Evolutionary conservation across 208 protist genomes (phyloP).

Genomic region (Crithidia mellificae): DNA sequence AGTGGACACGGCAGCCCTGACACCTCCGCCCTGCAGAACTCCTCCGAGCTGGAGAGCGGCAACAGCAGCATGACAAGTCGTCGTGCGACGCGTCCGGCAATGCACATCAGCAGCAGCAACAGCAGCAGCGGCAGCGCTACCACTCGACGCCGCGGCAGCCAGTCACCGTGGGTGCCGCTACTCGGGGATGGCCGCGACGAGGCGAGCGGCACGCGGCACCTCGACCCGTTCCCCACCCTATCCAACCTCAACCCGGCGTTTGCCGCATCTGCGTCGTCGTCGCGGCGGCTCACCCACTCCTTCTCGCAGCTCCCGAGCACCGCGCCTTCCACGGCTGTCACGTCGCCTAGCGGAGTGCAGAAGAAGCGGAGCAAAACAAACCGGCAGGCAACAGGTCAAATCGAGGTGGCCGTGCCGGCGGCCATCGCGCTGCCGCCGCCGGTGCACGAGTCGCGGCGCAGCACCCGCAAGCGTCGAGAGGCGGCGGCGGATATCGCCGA

Average conservation of each 20-base stretch:
- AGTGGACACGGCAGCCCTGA: neutral
- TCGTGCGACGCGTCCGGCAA: too few species aligned
- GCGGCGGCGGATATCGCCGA: constrained; percentile 12
- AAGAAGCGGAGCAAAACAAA: neutral
- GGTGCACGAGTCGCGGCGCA: constrained; percentile 12
- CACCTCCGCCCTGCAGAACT: neutral
- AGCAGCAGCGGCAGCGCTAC: neutral
- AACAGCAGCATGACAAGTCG: neutral
- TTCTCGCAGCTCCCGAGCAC: neutral
- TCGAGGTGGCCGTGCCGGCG: neutral
- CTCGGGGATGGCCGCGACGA: constrained; percentile 1
- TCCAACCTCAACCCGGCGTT: neutral
- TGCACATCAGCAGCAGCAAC: neutral
- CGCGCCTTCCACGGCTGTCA: neutral
- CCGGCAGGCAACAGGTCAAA: too few species aligned
- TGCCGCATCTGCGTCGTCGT: neutral
- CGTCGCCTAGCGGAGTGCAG: neutral
- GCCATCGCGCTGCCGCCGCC: neutral
- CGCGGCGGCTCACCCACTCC: constrained; percentile 1
- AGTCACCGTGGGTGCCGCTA: constrained; percentile 15
- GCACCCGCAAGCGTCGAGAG: constrained; percentile 14
- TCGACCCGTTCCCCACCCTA: neutral
- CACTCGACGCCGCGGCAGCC: neutral
- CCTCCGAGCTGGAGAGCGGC: neutral
- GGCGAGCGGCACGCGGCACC: neutral